Conservation (phyloP, 257 asterid species). For the Lycium barbarum region DNA sequence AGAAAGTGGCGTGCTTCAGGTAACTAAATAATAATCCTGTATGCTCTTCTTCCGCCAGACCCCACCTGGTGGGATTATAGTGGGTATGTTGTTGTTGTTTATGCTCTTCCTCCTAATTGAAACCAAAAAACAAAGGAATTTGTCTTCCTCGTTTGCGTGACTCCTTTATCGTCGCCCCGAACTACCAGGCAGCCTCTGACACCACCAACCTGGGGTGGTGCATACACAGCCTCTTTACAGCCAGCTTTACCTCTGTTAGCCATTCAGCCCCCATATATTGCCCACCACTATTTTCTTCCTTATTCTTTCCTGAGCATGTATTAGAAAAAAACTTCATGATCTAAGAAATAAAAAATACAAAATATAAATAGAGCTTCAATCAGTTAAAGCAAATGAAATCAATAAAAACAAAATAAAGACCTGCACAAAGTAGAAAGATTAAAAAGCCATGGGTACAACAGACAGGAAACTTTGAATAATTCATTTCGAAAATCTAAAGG, state of each 20-base stretch:
- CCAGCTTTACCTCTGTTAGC: too few species aligned
- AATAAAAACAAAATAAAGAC: background rate
- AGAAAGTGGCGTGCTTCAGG: background rate
- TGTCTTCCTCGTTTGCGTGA: background rate
- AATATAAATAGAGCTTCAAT: background rate
- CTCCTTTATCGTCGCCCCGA: background rate
- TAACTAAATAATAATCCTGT: constrained; percentile 7
- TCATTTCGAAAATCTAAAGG: background rate
- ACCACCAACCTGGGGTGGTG: background rate
- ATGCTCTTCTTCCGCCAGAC: background rate
- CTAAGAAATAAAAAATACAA: background rate
- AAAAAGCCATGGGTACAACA: background rate
- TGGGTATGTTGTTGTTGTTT: too few species aligned
- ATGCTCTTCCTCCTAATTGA: background rate
- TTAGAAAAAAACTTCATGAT: background rate
- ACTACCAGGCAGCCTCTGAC: background rate
- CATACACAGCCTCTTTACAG: background rate
- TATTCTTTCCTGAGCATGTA: too few species aligned
- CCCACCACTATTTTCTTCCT: too few species aligned
- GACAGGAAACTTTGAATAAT: background rate
- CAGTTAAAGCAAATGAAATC: constrained; percentile 5
- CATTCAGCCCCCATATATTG: too few species aligned
- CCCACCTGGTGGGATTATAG: too few species aligned
- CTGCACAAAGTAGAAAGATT: background rate
- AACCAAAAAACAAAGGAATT: too few species aligned